Conservation (phyloP, 1,284 basidiomycete species). For the Fistulinella cinereoalba region DNA sequence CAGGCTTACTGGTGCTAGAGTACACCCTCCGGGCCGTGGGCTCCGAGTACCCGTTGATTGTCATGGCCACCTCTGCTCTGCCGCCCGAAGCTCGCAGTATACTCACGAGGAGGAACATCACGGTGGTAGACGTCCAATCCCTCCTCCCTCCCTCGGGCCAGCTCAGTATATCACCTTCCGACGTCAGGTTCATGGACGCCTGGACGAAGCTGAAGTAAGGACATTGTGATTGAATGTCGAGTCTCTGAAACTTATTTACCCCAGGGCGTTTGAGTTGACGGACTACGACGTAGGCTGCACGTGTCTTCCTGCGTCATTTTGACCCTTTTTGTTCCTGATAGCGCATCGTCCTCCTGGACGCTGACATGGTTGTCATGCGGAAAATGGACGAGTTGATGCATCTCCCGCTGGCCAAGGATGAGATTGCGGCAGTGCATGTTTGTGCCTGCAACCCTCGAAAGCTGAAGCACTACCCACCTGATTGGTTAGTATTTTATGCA, state of each 20-base stretch:
- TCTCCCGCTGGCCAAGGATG: constrained; percentile 59
- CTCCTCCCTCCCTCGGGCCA: constrained; percentile 55
- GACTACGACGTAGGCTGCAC: constrained; percentile 65
- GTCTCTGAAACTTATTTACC: constrained; percentile 1
- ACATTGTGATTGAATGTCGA: not conserved
- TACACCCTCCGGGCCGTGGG: constrained; percentile 59
- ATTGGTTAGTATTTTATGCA: constrained; percentile 63
- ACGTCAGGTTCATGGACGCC: constrained; percentile 76
- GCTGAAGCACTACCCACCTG: constrained; percentile 79
- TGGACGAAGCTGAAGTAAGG: constrained; percentile 87
- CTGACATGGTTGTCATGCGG: constrained; percentile 84
- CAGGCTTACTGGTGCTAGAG: constrained; percentile 73
- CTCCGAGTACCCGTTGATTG: constrained; percentile 77
- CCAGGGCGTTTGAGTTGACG: constrained; percentile 70
- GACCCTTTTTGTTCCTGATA: constrained; percentile 33
- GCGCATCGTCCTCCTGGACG: constrained; percentile 83
- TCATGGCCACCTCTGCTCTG: constrained; percentile 72
- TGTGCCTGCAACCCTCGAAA: constrained; percentile 93
- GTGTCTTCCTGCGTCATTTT: no score
- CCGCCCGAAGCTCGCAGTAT: constrained; percentile 53
- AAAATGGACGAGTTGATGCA: constrained; percentile 94
- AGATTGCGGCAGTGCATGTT: constrained; percentile 84
- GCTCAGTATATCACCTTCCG: constrained; percentile 50
- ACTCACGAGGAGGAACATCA: constrained; percentile 54
- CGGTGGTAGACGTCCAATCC: constrained; percentile 55